phyloP scores from a whole-genome alignment of 192 early-diverging fungal species.

The Geranomyces variabilis region DNA sequence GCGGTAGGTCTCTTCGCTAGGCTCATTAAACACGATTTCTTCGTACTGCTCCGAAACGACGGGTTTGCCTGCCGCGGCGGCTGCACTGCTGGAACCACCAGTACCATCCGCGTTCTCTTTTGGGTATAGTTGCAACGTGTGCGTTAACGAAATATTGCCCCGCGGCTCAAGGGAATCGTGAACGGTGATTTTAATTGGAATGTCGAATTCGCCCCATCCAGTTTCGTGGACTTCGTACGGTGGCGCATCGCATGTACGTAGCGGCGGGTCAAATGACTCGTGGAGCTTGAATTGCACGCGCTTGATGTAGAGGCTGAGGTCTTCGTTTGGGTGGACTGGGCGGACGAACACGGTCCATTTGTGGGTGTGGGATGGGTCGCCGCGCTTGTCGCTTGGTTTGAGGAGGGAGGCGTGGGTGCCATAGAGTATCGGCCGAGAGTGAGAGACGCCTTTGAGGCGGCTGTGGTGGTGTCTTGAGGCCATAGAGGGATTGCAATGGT shows the following conservation, averaged over 20 bases:
- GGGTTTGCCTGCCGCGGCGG: conserved; percentile 60
- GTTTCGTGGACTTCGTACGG: conserved; percentile 95
- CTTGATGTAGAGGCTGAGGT: conserved; percentile 81
- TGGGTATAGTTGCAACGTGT: conserved; percentile 90
- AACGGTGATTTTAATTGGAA: conserved; percentile 90
- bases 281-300: conserved; percentile 95
- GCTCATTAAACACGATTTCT: conserved; percentile 87
- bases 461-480: no score
- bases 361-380: conserved; percentile 90
- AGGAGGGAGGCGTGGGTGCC: conserved; percentile 81
- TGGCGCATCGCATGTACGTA: conserved; percentile 73
- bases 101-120: conserved; percentile 52
- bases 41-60: conserved; percentile 80
- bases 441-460: conserved; percentile 15
- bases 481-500: no score
- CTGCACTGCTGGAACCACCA: conserved; percentile 20
- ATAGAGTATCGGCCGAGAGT: conserved; percentile 74
- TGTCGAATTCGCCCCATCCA: conserved; percentile 99
- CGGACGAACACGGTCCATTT: conserved; percentile 91
- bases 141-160: conserved; percentile 74
- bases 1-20: conserved; percentile 73
- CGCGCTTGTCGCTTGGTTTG: conserved; percentile 29
- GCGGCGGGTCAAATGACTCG: conserved; percentile 83
- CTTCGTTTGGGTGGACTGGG: conserved; percentile 78
- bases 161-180: conserved; percentile 68